These are phyloP conservation scores for Emergomyces pasteurianus DNA, from an alignment of 2,329 filamentous ascomycete species.

Conservation along the genomic window DNA sequence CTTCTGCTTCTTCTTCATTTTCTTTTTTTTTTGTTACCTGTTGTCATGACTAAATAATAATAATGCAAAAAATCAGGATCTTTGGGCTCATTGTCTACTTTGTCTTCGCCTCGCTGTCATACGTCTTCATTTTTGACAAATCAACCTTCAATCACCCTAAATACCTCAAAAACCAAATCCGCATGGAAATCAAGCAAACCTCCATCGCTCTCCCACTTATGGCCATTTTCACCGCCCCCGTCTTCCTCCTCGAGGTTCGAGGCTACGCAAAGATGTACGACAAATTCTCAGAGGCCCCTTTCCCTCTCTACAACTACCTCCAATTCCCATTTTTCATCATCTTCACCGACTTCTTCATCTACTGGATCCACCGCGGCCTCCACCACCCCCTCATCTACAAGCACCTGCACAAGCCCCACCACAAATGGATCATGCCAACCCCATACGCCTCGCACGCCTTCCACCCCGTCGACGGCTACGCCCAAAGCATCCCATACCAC, in stretches of 20 bases:
- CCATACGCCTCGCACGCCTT: slow-evolving; percentile 89
- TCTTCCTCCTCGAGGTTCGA: slow-evolving; percentile 72
- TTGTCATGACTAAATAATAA: slow-evolving; percentile 1
- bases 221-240: slow-evolving; percentile 66
- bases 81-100: slow-evolving; percentile 82
- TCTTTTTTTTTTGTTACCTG: background rate
- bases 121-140: slow-evolving; percentile 85
- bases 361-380: slow-evolving; percentile 79
- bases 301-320: slow-evolving; percentile 61
- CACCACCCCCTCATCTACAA: slow-evolving; percentile 78
- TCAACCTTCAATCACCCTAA: slow-evolving; percentile 78
- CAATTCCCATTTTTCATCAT: slow-evolving; percentile 82
- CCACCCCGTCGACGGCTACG: slow-evolving; percentile 84
- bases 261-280: slow-evolving; percentile 86
- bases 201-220: slow-evolving; percentile 67
- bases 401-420: slow-evolving; percentile 86
- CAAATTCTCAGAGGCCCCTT: slow-evolving; percentile 59
- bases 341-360: slow-evolving; percentile 84
- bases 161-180: slow-evolving; percentile 87
- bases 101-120: slow-evolving; percentile 69
- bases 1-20: background rate
- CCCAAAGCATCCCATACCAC: slow-evolving; percentile 84
- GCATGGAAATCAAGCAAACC: slow-evolving; percentile 73
- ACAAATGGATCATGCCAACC: slow-evolving; percentile 99
- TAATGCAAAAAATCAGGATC: slow-evolving; percentile 55